Base-by-base conservation (phyloP, 140 eudicot species). In the Anethum foeniculum region DNA sequence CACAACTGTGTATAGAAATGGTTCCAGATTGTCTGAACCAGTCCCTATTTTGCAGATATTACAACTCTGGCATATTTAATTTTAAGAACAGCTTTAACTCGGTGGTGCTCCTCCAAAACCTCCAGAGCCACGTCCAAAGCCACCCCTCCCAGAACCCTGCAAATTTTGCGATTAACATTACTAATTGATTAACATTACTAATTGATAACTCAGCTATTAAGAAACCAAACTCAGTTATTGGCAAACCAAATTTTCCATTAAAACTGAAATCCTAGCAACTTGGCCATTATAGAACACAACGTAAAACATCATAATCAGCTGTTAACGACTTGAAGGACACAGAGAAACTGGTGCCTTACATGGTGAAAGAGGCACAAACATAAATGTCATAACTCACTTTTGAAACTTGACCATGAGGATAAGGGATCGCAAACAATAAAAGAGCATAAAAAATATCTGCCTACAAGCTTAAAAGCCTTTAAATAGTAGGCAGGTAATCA, bases 131-230 rank as follows among this genome's bases (percentile, higher is more conserved):
- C 75, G 75, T 34, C 87, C 93, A 75, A 87, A 85, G 43, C 93
- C 90, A n/a, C 89, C 83, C 49, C 85, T 86, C 6, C 86, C 82
- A 71, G 77, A 10, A 62, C 93, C 89, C 93, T 89, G 87, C 84
- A 81, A 67, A 27, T 51, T 65, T 56, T 62, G 36, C n/a, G 19
- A 62, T 5, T 3, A 62, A 25, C 71, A 62, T 62, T 7, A 62
- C n/a, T n/a, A n/a, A n/a, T n/a, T n/a, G n/a, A n/a, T n/a, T n/a
- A n/a, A n/a, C n/a, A n/a, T n/a, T n/a, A 27, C 71, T 27, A 27
- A 62, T 27, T 62, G 7, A 27, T 62, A 25, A 10, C 34, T 62
- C 18, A 62, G 71, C 36, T 60, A 12, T 25, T n/a, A n/a, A 25
- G 30, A 18, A 58, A 56, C 25, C 27, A 1, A 11, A 7, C 43